phyloP scores from a whole-genome alignment of 164 flowering plant genomes.

The Kingdonia uniflora region DNA sequence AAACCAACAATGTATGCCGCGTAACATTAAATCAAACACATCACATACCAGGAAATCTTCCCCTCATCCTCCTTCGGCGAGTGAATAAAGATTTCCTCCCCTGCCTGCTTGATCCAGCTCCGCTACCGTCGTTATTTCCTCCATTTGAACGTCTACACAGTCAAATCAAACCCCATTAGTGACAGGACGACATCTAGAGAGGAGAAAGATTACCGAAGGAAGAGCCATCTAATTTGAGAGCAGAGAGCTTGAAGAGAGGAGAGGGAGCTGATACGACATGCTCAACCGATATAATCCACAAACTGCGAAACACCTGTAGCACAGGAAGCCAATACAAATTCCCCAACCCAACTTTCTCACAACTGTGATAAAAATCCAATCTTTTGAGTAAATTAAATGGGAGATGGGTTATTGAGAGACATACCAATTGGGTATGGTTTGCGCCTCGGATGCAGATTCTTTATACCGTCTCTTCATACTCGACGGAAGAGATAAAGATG shows the following conservation, averaged over 20 bases:
- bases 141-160: slow-evolving; percentile 49
- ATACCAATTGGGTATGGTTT: too few relatives aligned
- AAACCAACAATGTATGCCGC: not conserved
- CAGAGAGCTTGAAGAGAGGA: slow-evolving; percentile 47
- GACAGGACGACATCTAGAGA: slow-evolving; percentile 1
- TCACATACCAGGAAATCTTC: slow-evolving; percentile 64
- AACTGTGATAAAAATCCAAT: too few relatives aligned
- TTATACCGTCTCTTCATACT: too few relatives aligned
- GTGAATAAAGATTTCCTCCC: slow-evolving; percentile 52
- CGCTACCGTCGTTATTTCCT: slow-evolving; percentile 37
- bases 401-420: too few relatives aligned
- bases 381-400: too few relatives aligned
- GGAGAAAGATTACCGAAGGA: slow-evolving; percentile 39
- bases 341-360: too few relatives aligned
- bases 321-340: too few relatives aligned
- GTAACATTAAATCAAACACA: not conserved
- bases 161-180: not conserved
- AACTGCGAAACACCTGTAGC: too few relatives aligned
- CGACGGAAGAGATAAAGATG: too few relatives aligned
- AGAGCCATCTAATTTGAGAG: slow-evolving; percentile 75
- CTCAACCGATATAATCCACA: too few relatives aligned
- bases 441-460: too few relatives aligned
- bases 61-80: slow-evolving; percentile 38
- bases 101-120: slow-evolving; percentile 67
- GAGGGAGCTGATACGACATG: slow-evolving; percentile 33